Conservation (phyloP, 352 stramenopile genomes). For the Paralagenidium karlingii region DNA sequence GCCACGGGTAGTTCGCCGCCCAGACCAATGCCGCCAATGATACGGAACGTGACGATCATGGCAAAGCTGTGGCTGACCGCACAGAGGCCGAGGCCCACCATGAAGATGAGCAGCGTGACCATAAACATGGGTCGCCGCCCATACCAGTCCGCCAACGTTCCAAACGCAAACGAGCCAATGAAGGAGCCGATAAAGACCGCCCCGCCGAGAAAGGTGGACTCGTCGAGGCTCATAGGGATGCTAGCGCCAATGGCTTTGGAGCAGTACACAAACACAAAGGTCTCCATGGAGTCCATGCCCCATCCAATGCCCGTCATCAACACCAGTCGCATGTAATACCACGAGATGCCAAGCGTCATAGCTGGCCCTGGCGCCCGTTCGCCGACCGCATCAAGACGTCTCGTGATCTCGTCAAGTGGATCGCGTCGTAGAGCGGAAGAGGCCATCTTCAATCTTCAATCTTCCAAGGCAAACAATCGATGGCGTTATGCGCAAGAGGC, state of each 20-base stretch:
- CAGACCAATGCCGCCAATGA: constrained; percentile 27
- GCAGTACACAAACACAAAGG: constrained; percentile 10
- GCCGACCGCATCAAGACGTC: constrained; percentile 45
- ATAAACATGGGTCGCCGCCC: constrained; percentile 30
- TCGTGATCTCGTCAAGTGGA: too few relatives aligned
- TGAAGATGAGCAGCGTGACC: constrained; percentile 16
- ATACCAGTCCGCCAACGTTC: constrained; percentile 44
- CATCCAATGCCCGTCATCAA: constrained; percentile 32
- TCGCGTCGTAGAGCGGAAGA: too few relatives aligned
- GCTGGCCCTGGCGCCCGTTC: constrained; percentile 33
- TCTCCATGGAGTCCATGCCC: constrained; percentile 15
- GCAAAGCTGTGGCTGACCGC: constrained; percentile 16
- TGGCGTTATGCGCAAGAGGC: too few relatives aligned
- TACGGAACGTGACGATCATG: constrained; percentile 23
- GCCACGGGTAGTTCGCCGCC: constrained; percentile 41
- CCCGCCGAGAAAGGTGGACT: constrained; percentile 9
- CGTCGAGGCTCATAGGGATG: background rate
- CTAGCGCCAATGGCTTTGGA: constrained; percentile 1
- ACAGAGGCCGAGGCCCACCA: constrained; percentile 20
- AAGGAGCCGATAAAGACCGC: constrained; percentile 28
- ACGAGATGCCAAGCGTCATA: constrained; percentile 27
- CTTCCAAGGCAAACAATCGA: too few relatives aligned
- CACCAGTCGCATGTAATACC: constrained; percentile 28
- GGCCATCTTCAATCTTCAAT: too few relatives aligned
- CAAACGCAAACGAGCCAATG: constrained; percentile 32